phyloP scores from a whole-genome alignment of 176 grass and related monocot genomes.

The Hsuehochloa calcarea region DNA sequence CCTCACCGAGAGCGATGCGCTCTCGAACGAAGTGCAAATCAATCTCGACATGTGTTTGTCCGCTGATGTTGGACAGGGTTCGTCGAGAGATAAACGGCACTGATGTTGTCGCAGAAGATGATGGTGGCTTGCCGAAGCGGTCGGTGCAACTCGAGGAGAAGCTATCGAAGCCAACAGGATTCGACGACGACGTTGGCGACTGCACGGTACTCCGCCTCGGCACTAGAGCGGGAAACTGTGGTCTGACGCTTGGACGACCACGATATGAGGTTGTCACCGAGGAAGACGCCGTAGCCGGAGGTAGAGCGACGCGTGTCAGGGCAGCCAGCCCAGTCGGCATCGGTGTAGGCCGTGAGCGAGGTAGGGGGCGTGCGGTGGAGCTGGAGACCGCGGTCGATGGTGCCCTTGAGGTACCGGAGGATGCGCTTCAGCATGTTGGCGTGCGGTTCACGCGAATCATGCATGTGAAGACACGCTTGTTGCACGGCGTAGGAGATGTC shows the following conservation, averaged over 20 bases:
- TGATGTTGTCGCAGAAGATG: neutral
- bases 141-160: neutral
- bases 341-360: too few relatives aligned
- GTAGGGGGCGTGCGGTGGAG: too few relatives aligned
- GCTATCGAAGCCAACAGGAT: neutral
- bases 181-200: neutral
- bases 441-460: too few relatives aligned
- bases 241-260: neutral
- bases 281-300: too few relatives aligned
- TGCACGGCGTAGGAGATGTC: too few relatives aligned
- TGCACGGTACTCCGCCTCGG: neutral
- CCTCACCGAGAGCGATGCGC: too few relatives aligned
- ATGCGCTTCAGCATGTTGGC: too few relatives aligned
- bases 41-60: neutral
- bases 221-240: neutral
- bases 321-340: too few relatives aligned
- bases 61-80: neutral
- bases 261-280: neutral
- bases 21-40: neutral
- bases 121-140: neutral
- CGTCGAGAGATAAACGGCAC: neutral
- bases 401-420: too few relatives aligned
- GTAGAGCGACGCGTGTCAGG: too few relatives aligned
- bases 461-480: too few relatives aligned
- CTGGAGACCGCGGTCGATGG: too few relatives aligned